Conservation (phyloP, 805 yeast species). For the Huiozyma naganishii region DNA sequence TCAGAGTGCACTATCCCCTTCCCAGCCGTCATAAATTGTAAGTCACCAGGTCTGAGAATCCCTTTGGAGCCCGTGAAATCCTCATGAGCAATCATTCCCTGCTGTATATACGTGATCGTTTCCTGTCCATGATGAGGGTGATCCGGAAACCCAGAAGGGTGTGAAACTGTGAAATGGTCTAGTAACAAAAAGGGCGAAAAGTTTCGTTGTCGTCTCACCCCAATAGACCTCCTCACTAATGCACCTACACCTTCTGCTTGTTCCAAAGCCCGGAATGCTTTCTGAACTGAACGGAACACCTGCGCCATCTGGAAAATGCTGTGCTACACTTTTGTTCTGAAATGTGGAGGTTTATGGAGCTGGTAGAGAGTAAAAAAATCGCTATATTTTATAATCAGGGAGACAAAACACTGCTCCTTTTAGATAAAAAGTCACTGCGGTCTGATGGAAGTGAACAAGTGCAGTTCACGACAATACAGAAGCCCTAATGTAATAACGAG, state of each 20-base stretch:
- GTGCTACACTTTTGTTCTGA: too few species aligned
- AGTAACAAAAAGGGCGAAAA: slow-evolving; percentile 76
- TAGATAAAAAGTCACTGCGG: too few species aligned
- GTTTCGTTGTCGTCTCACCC: slow-evolving; percentile 53
- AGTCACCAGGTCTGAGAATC: slow-evolving; percentile 65
- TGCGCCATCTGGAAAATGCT: too few species aligned
- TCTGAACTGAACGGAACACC: too few species aligned
- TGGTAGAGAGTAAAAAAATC: too few species aligned
- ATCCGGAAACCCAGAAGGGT: slow-evolving; percentile 69
- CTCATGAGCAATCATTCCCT: slow-evolving; percentile 67
- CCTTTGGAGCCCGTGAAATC: slow-evolving; percentile 85
- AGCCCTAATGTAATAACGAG: too few species aligned
- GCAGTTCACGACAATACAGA: too few species aligned
- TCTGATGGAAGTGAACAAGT: too few species aligned
- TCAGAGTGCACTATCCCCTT: slow-evolving; percentile 78
- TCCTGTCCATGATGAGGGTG: slow-evolving; percentile 81
- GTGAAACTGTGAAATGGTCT: slow-evolving; percentile 60
- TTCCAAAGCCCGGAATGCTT: slow-evolving; percentile 47
- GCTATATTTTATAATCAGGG: too few species aligned
- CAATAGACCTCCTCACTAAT: slow-evolving; percentile 69
- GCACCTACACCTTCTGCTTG: slow-evolving; percentile 86
- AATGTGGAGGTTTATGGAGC: too few species aligned
- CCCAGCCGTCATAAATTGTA: slow-evolving; percentile 93
- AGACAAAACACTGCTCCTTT: too few species aligned
- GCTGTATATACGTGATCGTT: slow-evolving; percentile 57